A percentile compares a stretch with the other conserved stretches of the same genome.
phyloP scores from a whole-genome alignment of 805 yeast genomes.

The Saccharomycopsis fibuligera region DNA sequence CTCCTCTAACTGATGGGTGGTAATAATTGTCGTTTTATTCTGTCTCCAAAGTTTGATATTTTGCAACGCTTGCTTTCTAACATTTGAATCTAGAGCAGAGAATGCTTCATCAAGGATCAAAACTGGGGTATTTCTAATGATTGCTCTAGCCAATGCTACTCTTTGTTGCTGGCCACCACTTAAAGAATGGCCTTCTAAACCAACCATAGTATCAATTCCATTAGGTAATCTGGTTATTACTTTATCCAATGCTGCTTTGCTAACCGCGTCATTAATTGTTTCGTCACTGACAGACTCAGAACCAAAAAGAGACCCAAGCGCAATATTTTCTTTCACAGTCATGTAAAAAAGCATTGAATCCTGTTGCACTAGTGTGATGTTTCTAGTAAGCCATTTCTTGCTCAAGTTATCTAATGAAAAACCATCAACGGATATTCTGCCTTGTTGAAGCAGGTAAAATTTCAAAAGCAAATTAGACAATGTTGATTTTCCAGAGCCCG shows the following conservation, averaged over 20 bases:
- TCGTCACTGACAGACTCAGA: background rate
- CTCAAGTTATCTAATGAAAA: conserved; percentile 38
- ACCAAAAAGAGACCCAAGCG: conserved; percentile 35
- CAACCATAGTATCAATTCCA: conserved; percentile 48
- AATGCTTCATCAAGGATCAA: conserved; percentile 81
- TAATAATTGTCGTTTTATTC: conserved; percentile 67
- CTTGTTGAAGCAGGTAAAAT: conserved; percentile 47
- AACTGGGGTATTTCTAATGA: conserved; percentile 63
- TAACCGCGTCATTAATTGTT: background rate
- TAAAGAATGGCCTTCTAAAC: conserved; percentile 36
- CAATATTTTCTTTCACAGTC: conserved; percentile 56
- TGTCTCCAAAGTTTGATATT: conserved; percentile 54
- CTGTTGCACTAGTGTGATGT: conserved; percentile 72
- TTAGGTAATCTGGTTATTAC: conserved; percentile 39
- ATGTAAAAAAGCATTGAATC: conserved; percentile 58
- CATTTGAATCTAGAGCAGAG: conserved; percentile 65
- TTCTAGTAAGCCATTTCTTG: conserved; percentile 47
- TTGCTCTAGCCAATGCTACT: conserved; percentile 79
- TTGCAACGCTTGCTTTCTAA: conserved; percentile 40
- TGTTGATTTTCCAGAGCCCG: conserved; percentile 94
- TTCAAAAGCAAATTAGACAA: conserved; percentile 55
- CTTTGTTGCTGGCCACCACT: conserved; percentile 94
- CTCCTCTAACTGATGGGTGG: conserved; percentile 70
- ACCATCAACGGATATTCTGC: conserved; percentile 56
- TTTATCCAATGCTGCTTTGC: background rate